These are phyloP conservation scores for Houttuynia cordata DNA, from an alignment of 164 flowering plant species.

Conservation along the genomic window DNA sequence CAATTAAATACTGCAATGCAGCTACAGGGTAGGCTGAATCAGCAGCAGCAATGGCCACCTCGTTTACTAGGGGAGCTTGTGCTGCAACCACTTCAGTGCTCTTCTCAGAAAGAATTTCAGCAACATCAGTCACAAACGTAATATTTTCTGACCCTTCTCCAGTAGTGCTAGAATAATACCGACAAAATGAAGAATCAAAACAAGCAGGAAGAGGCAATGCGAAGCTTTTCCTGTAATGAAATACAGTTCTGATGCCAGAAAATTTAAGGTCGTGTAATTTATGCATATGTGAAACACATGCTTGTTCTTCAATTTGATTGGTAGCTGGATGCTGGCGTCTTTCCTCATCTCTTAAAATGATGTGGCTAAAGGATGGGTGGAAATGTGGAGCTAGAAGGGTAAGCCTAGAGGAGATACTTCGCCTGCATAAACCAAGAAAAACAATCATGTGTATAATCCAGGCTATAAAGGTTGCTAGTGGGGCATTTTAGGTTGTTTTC, in stretches of 20 bases:
- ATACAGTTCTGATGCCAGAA: slow-evolving; percentile 17
- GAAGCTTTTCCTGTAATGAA: slow-evolving; percentile 13
- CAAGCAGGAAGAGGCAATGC: slow-evolving; percentile 8
- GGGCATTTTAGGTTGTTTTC: too few species aligned
- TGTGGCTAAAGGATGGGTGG: slow-evolving; percentile 34
- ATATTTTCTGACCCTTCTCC: slow-evolving; percentile 42
- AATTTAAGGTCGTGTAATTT: slow-evolving; percentile 9
- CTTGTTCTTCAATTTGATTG: slow-evolving; percentile 6
- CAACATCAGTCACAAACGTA: slow-evolving; percentile 31
- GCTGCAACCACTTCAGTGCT: slow-evolving; percentile 29
- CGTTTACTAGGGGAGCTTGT: slow-evolving; percentile 50
- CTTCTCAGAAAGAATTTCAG: slow-evolving; percentile 39
- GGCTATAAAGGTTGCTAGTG: too few species aligned
- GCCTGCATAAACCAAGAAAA: slow-evolving; percentile 14
- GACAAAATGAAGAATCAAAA: slow-evolving; percentile 10
- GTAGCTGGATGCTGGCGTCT: slow-evolving; percentile 8
- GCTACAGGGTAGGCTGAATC: slow-evolving; percentile 70
- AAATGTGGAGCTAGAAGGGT: slow-evolving; percentile 20
- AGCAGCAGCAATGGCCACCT: slow-evolving; percentile 85
- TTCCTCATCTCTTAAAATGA: slow-evolving; percentile 24
- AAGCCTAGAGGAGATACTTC: slow-evolving; percentile 33
- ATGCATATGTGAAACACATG: slow-evolving; percentile 4
- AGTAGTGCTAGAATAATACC: slow-evolving; percentile 43
- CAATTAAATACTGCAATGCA: slow-evolving; percentile 68
- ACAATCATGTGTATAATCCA: not conserved